phyloP scores from a whole-genome alignment of 2,329 filamentous ascomycete genomes.

The Apiospora rasikravindrae region DNA sequence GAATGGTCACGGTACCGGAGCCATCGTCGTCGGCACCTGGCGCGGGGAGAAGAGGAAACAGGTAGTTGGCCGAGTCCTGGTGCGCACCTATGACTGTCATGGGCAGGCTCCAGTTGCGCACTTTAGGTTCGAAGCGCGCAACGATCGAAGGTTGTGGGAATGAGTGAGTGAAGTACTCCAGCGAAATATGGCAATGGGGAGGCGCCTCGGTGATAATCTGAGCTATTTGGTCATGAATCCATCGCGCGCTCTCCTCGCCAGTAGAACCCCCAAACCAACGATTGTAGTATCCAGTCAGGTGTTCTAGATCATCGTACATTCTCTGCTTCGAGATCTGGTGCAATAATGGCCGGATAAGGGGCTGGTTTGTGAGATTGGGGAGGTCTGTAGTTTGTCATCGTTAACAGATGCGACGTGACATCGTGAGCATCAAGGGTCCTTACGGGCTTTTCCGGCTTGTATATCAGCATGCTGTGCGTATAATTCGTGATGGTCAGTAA shows the following conservation, averaged over 20 bases:
- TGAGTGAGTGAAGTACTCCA: slow-evolving; percentile 63
- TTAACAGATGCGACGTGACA: background rate
- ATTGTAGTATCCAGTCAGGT: slow-evolving; percentile 65
- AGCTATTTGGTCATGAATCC: slow-evolving; percentile 44
- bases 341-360: slow-evolving; percentile 61
- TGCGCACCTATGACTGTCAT: slow-evolving; percentile 68
- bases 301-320: slow-evolving; percentile 68
- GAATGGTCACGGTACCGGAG: slow-evolving; percentile 73
- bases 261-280: slow-evolving; percentile 55
- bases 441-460: slow-evolving; percentile 38
- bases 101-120: slow-evolving; percentile 39
- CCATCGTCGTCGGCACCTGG: slow-evolving; percentile 78
- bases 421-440: slow-evolving; percentile 18
- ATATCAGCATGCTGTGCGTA: slow-evolving; percentile 32
- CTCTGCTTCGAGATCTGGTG: slow-evolving; percentile 64
- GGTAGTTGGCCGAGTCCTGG: slow-evolving; percentile 77
- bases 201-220: slow-evolving; percentile 41
- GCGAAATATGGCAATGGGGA: slow-evolving; percentile 44
- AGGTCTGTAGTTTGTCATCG: slow-evolving; percentile 34
- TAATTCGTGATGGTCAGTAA: slow-evolving; percentile 66
- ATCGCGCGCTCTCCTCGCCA: slow-evolving; percentile 40
- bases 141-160: slow-evolving; percentile 77
- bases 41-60: slow-evolving; percentile 70
- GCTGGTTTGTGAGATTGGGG: slow-evolving; percentile 51
- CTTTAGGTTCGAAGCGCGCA: slow-evolving; percentile 61